Base-by-base conservation (phyloP, 306 rosid genomes). In the Leucaena leucocephala region DNA sequence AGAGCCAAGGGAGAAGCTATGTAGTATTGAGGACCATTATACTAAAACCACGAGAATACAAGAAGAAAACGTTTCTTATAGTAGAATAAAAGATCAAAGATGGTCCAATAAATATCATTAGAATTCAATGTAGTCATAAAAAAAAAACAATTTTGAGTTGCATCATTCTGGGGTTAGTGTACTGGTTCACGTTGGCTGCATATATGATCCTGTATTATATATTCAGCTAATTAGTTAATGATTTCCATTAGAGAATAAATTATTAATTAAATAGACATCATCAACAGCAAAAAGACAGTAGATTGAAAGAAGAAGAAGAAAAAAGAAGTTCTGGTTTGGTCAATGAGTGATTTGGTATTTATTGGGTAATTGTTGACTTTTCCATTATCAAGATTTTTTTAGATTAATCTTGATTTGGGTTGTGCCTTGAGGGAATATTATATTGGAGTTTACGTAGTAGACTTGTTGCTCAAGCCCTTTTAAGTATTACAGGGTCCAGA, bases 1-100 rank as follows among this genome's bases (percentile, higher is more conserved):
- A 81, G 70, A 38, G 80, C 87, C 96, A 90, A 89, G 80, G 89
- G 79, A 88, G 90, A 89, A 84, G 94, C 88, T 89, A 40, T 82
- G 86, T 44, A 10, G 85, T 62, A 85, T 83, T 89, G 84, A 83
- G 75, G 82, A 82, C 36, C 80, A 57, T 39, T 14, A 55, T 16
- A 43, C 76, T 16, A 68, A 68, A 72, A 80, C 59, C 77, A 74
- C 50, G 69, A 62, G 45, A 36, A 68, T 36, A 68, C 82, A 76
- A 71, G 38, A 74, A 78, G 49, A 33, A 71, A 4, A 27, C 15
- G 13, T 45, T 77, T 61, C 63, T 42, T 78, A 45, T 38, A 46
- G 14, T 11, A 72, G 5, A 70, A 74, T 42, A 43, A n/a, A 59
- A 9, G 34, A 21, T 44, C 4, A 27, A 64, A 77, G 63, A 81